Percentiles rank a stretch among this genome's conserved stretches.
Conservation (phyloP, 352 stramenopile genomes). For the Globisporangium camurandrum region DNA sequence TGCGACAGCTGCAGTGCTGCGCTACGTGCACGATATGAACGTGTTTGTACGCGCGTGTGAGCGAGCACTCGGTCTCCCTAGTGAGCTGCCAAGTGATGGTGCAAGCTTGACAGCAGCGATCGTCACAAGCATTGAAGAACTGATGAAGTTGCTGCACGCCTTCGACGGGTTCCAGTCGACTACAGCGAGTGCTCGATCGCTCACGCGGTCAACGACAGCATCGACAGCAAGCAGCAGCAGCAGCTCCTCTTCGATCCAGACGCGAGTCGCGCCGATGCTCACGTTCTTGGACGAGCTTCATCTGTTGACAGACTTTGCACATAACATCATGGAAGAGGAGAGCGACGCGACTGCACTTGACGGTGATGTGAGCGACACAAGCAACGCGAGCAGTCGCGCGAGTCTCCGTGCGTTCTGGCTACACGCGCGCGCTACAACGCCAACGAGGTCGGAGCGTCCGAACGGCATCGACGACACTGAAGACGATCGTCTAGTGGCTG, state of each 20-base stretch:
- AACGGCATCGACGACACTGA: background rate
- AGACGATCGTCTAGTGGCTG: background rate
- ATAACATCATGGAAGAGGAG: constrained; percentile 52
- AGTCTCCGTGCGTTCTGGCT: constrained; percentile 25
- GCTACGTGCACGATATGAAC: constrained; percentile 11
- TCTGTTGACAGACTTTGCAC: constrained; percentile 47
- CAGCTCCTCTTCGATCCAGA: constrained; percentile 8
- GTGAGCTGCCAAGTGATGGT: no score
- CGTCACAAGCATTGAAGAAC: constrained; percentile 23
- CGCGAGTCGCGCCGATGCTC: constrained; percentile 28
- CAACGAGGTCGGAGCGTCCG: constrained; percentile 1
- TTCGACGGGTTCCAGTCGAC: constrained; percentile 27
- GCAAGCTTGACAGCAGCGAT: background rate
- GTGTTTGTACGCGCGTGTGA: constrained; percentile 22
- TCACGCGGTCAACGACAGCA: background rate
- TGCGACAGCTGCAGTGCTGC: constrained; percentile 18
- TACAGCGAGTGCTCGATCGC: background rate
- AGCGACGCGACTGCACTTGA: constrained; percentile 8
- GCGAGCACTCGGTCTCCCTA: constrained; percentile 7
- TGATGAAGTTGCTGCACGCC: constrained; percentile 33
- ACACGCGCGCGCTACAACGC: constrained; percentile 28
- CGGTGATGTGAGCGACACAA: constrained; percentile 12
- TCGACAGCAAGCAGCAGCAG: background rate
- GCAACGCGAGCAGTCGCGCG: constrained; percentile 35
- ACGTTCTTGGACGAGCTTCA: constrained; percentile 55